Conservation (phyloP, 768 basidiomycete genomes). For the Psilocybe subaeruginosa region DNA sequence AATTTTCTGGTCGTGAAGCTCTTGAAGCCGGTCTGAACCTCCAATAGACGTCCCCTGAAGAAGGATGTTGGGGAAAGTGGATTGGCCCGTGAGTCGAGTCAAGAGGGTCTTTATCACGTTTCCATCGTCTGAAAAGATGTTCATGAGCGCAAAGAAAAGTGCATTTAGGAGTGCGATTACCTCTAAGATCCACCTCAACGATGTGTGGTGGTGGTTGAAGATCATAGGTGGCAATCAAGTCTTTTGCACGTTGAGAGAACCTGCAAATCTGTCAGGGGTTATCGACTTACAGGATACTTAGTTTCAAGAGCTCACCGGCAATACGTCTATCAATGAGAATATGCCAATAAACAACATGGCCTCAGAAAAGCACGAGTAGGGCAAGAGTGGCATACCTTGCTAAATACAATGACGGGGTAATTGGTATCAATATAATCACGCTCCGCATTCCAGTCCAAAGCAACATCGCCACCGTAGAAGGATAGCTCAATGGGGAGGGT, state of each 20-base stretch:
- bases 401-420: constrained; percentile 77
- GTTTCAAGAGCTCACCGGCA: constrained; percentile 61
- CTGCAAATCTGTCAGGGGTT: constrained; percentile 32
- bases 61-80: constrained; percentile 79
- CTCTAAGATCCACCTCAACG: constrained; percentile 76
- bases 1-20: constrained; percentile 49
- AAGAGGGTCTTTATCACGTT: constrained; percentile 67
- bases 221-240: constrained; percentile 61
- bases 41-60: constrained; percentile 65
- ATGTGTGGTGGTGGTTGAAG: constrained; percentile 67
- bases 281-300: neutral
- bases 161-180: constrained; percentile 33
- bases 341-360: neutral
- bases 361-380: neutral
- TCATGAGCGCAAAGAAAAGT: neutral
- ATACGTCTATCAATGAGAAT: constrained; percentile 50
- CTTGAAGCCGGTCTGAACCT: constrained; percentile 63
- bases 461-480: constrained; percentile 54
- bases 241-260: constrained; percentile 63
- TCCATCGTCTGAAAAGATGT: constrained; percentile 52
- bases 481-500: constrained; percentile 49
- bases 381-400: constrained; percentile 58
- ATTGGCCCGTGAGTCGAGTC: constrained; percentile 62
- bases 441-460: constrained; percentile 47
- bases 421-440: constrained; percentile 44